phyloP scores from a whole-genome alignment of 306 rosid genomes.

The Echinosophora koreensis region DNA sequence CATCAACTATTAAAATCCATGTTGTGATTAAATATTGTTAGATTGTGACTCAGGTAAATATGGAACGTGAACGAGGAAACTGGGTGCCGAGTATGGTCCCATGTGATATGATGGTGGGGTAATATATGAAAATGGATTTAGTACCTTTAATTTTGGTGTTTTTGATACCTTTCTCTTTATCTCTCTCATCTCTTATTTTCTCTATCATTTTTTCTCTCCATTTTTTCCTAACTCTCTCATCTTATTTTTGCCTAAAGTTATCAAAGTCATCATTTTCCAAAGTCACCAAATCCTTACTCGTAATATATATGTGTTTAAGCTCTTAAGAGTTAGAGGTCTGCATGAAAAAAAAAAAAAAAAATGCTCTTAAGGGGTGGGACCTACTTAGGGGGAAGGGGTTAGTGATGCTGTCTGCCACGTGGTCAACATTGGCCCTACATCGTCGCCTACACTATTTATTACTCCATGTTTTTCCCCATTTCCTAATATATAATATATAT shows the following conservation, averaged over 20 bases:
- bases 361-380: slow-evolving; percentile 49
- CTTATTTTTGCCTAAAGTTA: too few species aligned
- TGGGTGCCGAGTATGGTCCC: slow-evolving; percentile 54
- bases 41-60: slow-evolving; percentile 4
- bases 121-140: too few species aligned
- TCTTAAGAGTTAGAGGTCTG: too few species aligned
- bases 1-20: neutral
- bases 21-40: neutral
- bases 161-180: too few species aligned
- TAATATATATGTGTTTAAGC: slow-evolving; percentile 32
- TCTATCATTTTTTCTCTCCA: too few species aligned
- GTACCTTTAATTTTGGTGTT: too few species aligned
- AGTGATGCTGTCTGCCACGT: slow-evolving; percentile 92
- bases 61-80: slow-evolving; percentile 39
- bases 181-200: too few species aligned
- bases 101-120: slow-evolving; percentile 66
- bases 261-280: too few species aligned
- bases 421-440: slow-evolving; percentile 83
- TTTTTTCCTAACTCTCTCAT: too few species aligned
- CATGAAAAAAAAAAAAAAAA: too few species aligned
- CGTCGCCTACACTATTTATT: slow-evolving; percentile 63
- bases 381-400: slow-evolving; percentile 53
- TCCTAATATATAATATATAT: slow-evolving; percentile 16
- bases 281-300: too few species aligned
- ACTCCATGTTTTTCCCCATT: neutral